A percentile compares a stretch with the other conserved stretches of the same genome.
These are phyloP conservation scores for Moesziomyces aphidis DNA, from an alignment of 1,284 basidiomycete genomes.

Conservation along the genomic window DNA sequence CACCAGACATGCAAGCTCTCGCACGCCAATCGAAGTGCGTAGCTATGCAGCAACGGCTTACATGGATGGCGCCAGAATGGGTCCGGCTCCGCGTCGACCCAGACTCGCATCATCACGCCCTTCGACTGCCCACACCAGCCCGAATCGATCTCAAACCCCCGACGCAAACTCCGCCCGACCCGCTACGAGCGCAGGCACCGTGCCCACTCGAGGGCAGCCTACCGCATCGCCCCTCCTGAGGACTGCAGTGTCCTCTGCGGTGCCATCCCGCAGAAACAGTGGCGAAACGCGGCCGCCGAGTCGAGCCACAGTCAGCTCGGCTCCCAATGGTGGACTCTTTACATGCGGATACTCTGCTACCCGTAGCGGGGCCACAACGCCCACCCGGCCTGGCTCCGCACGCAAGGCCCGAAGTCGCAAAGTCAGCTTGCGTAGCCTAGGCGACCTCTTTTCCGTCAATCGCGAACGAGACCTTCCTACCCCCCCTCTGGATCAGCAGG, in stretches of 20 bases:
- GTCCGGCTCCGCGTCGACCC: conserved; percentile 25
- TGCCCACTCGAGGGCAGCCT: neutral
- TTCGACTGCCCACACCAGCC: conserved; percentile 14
- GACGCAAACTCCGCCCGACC: conserved; percentile 4
- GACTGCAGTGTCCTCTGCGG: conserved; percentile 13
- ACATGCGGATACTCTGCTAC: conserved; percentile 37
- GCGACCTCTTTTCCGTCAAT: conserved; percentile 22
- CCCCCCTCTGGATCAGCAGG: conserved; percentile 1
- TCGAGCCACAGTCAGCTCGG: conserved; percentile 22
- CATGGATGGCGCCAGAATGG: conserved; percentile 39
- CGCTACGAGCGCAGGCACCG: conserved; percentile 12
- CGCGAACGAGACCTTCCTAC: conserved; percentile 18
- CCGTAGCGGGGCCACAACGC: conserved; percentile 34
- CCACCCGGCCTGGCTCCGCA: conserved; percentile 12
- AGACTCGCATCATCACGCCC: conserved; percentile 16
- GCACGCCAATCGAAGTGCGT: conserved; percentile 29
- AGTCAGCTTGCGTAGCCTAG: conserved; percentile 28
- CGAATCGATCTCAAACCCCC: neutral
- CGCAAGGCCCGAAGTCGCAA: conserved; percentile 26
- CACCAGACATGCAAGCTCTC: neutral
- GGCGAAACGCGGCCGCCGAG: conserved; percentile 26
- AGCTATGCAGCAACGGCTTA: conserved; percentile 34
- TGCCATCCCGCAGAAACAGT: conserved; percentile 32
- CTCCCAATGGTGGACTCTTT: conserved; percentile 42
- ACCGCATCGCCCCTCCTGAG: conserved; percentile 17